Conservation (phyloP, 2,329 filamentous ascomycete species). For the Thielaviopsis euricoi region DNA sequence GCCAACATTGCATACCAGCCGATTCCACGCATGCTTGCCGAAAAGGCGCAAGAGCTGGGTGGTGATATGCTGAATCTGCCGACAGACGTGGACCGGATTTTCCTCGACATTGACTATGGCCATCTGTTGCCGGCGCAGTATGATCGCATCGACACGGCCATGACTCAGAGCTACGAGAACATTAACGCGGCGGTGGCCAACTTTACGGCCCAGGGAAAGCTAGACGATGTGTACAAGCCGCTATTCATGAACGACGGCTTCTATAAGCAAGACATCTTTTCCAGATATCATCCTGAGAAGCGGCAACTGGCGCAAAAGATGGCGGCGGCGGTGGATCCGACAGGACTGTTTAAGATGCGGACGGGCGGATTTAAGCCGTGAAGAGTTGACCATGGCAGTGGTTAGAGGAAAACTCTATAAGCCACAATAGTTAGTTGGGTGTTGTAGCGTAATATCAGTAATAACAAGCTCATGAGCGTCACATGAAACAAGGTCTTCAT, state of each 20-base stretch:
- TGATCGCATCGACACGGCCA: conserved; percentile 12
- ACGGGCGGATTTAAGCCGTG: conserved; percentile 19
- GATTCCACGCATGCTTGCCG: conserved; percentile 22
- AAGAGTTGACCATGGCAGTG: background rate
- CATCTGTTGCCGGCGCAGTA: conserved; percentile 13
- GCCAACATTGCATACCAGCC: conserved; percentile 23
- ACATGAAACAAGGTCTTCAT: background rate
- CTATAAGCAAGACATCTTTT: conserved; percentile 22
- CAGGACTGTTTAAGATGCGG: conserved; percentile 19
- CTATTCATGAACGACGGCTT: conserved; percentile 29
- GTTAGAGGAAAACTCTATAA: no score
- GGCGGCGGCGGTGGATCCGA: conserved; percentile 20
- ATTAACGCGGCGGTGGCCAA: conserved; percentile 13
- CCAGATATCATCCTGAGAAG: conserved; percentile 23
- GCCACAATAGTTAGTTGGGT: no score
- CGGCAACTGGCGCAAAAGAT: conserved; percentile 17
- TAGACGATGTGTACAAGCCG: conserved; percentile 9
- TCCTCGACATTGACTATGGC: conserved; percentile 14
- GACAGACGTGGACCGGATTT: conserved; percentile 16
- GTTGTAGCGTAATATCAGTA: no score
- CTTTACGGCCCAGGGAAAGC: conserved; percentile 4
- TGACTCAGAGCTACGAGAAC: conserved; percentile 13
- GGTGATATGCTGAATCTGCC: conserved; percentile 23
- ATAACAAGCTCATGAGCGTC: background rate
- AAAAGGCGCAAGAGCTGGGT: conserved; percentile 21